These are phyloP conservation scores for Wickerhamomyces pijperi DNA, from an alignment of 805 yeast species.

Conservation along the genomic window DNA sequence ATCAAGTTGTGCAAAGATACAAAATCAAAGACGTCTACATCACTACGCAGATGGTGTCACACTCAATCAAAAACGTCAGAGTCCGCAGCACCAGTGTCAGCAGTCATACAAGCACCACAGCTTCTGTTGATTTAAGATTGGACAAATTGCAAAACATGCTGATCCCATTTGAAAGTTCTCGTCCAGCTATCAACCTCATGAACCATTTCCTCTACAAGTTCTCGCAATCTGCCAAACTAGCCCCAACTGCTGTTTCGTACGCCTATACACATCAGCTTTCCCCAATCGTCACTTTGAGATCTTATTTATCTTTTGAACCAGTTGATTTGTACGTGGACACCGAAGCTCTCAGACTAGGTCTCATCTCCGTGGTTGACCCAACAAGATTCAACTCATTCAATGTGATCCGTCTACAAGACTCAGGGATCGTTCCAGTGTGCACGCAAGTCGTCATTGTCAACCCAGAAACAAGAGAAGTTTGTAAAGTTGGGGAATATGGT, in stretches of 20 bases:
- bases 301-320: conserved; percentile 83
- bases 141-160: conserved; percentile 67
- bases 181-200: conserved; percentile 58
- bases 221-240: conserved; percentile 44
- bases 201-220: conserved; percentile 50
- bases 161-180: conserved; percentile 56
- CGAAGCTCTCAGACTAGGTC: conserved; percentile 81
- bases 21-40: conserved; percentile 80
- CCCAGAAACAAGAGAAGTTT: conserved; percentile 75
- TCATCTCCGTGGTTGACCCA: conserved; percentile 66
- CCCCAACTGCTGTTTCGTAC: conserved; percentile 59
- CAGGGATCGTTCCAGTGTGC: conserved; percentile 93
- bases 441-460: conserved; percentile 91
- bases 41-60: conserved; percentile 72
- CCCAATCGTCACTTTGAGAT: conserved; percentile 75
- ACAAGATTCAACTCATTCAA: too few species aligned
- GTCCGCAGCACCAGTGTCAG: too few species aligned
- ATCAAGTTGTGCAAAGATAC: conserved; percentile 57
- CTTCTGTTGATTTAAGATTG: conserved; percentile 27
- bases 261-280: conserved; percentile 73
- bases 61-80: conserved; percentile 46
- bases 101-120: too few species aligned
- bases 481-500: conserved; percentile 87
- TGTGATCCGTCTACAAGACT: conserved; percentile 76
- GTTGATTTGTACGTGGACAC: conserved; percentile 83